A percentile compares a stretch with the other conserved stretches of the same genome.
Evolutionary conservation across 345 rosid genomes (phyloP).

Genomic region (Eucalyptus marginata): DNA sequence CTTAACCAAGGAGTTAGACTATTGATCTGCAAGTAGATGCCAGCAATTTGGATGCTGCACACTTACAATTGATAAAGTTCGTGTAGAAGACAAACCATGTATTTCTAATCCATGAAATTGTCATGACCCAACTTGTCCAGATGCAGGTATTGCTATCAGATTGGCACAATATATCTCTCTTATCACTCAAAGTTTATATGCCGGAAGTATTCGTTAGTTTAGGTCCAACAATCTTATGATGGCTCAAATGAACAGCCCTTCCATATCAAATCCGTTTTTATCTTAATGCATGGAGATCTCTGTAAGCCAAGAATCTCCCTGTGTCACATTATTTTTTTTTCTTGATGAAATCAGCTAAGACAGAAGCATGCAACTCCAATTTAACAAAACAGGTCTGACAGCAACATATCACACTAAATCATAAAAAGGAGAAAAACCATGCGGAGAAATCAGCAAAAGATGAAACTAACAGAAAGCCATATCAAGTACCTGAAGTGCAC

Average conservation of each 20-base stretch:
- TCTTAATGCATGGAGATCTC: neutral
- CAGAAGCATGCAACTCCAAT: neutral
- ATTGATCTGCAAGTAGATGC: neutral
- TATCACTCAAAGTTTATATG: neutral
- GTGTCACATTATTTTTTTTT: neutral
- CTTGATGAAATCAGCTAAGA: neutral
- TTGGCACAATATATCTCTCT: neutral
- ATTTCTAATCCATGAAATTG: neutral
- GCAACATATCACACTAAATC: neutral
- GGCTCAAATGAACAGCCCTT: neutral
- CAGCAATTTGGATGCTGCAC: neutral
- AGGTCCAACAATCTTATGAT: neutral
- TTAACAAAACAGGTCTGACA: neutral
- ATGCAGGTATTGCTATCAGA: neutral
- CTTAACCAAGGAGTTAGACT: neutral
- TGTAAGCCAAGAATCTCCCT: neutral
- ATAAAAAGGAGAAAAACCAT: neutral
- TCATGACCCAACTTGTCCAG: neutral
- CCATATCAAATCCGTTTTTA: neutral
- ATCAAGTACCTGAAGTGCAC: slow-evolving; percentile 45
- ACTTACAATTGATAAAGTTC: neutral
- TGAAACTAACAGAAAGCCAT: neutral
- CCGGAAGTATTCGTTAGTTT: neutral
- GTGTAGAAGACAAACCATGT: neutral
- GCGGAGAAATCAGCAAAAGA: neutral